These are phyloP conservation scores for Cantharellus cinnabarinus DNA, from an alignment of 768 basidiomycete genomes.

Conservation along the genomic window DNA sequence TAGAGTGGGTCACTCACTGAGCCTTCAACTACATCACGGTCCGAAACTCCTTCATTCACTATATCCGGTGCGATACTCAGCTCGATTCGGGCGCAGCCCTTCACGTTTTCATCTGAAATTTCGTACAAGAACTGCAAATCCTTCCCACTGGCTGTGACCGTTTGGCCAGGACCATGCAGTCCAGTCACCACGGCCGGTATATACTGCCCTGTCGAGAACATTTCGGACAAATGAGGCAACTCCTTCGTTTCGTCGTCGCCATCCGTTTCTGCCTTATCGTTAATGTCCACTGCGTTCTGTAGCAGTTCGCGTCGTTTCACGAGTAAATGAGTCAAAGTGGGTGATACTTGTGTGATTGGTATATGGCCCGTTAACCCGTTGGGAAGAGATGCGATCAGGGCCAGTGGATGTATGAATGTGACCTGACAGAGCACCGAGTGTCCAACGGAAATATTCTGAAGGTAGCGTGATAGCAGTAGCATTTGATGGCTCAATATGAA, in stretches of 20 bases:
- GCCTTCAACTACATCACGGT: constrained; percentile 52
- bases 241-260: constrained; percentile 25
- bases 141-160: constrained; percentile 33
- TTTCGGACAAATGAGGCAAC: constrained; percentile 48
- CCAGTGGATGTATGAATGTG: constrained; percentile 67
- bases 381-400: constrained; percentile 83
- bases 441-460: constrained; percentile 53
- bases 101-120: constrained; percentile 36
- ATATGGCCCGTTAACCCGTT: constrained; percentile 87
- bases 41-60: constrained; percentile 65
- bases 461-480: not conserved
- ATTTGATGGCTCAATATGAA: not conserved
- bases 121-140: constrained; percentile 28
- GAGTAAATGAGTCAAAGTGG: constrained; percentile 51
- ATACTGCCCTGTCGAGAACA: constrained; percentile 77
- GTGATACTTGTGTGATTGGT: constrained; percentile 80
- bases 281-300: constrained; percentile 13
- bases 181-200: constrained; percentile 56
- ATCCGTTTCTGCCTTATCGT: constrained; percentile 24
- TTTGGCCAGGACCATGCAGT: constrained; percentile 22
- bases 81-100: constrained; percentile 58
- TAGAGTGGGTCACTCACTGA: constrained; percentile 34
- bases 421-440: constrained; percentile 84
- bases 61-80: constrained; percentile 64
- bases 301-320: constrained; percentile 32